Evolutionary conservation across 257 asterid species (phyloP).

Genomic region (Perilla frutescens): DNA sequence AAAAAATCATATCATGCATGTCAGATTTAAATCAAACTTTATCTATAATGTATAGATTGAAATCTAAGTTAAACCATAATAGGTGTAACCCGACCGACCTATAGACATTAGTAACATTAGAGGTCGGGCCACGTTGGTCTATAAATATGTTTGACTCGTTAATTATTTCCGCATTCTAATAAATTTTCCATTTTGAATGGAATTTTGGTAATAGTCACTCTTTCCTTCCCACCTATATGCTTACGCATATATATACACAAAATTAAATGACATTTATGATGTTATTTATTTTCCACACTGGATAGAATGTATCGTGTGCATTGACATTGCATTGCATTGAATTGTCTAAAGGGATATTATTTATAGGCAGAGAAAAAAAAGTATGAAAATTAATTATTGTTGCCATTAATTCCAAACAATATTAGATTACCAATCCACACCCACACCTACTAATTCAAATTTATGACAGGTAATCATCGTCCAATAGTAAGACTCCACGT

Average conservation of each 20-base stretch:
- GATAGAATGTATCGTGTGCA: not conserved
- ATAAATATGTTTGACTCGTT: not conserved
- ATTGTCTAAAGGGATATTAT: too few species aligned
- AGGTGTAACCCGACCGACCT: not conserved
- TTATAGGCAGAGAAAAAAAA: too few species aligned
- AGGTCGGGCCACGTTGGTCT: not conserved
- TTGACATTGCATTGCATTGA: too few species aligned
- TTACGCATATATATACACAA: constrained; percentile 7
- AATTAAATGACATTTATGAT: constrained; percentile 12
- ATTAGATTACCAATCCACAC: not conserved
- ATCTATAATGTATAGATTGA: too few species aligned
- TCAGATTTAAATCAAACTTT: too few species aligned
- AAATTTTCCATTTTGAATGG: not conserved
- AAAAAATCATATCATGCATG: too few species aligned
- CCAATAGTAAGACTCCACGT: not conserved
- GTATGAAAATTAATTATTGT: too few species aligned
- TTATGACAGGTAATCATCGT: not conserved
- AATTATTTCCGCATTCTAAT: not conserved
- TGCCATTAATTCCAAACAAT: too few species aligned
- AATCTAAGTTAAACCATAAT: too few species aligned
- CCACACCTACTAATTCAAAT: not conserved
- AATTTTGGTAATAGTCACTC: constrained; percentile 1
- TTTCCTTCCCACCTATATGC: constrained; percentile 9
- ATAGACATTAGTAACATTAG: not conserved
- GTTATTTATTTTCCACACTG: not conserved